Evolutionary conservation across 495 filamentous ascomycete genomes (phyloP).

Genomic region (Lepidopterella palustris): DNA sequence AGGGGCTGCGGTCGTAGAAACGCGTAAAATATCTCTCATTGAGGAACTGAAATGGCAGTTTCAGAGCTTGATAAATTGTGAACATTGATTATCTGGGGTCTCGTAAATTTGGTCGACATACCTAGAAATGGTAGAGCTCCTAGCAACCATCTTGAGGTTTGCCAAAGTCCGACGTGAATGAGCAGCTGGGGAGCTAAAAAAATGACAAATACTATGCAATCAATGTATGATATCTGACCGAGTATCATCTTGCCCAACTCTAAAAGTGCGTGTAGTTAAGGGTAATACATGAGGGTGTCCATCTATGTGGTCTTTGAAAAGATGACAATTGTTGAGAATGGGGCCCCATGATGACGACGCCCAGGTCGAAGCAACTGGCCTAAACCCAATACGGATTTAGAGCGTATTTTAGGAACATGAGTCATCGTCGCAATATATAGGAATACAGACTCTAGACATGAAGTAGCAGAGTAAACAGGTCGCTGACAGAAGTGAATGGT

Average conservation of each 20-base stretch:
- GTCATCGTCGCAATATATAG: not conserved
- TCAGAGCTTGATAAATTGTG: constrained; percentile 42
- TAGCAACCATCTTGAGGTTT: constrained; percentile 49
- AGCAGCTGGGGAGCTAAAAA: constrained; percentile 62
- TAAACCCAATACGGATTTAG: not conserved
- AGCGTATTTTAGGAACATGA: not conserved
- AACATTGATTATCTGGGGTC: constrained; percentile 11
- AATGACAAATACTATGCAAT: constrained; percentile 61
- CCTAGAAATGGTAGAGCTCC: constrained; percentile 63
- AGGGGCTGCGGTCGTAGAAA: constrained; percentile 45
- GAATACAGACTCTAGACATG: too few relatives aligned
- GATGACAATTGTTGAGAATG: not conserved
- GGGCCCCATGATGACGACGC: not conserved
- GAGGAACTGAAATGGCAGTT: constrained; percentile 52
- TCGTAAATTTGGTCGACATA: constrained; percentile 32
- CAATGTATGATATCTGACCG: constrained; percentile 60
- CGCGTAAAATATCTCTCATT: constrained; percentile 49
- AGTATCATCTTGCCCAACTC: constrained; percentile 47
- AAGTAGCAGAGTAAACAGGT: too few relatives aligned
- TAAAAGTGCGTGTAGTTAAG: not conserved
- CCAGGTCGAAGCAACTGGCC: not conserved
- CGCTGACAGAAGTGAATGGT: too few relatives aligned
- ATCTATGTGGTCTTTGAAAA: not conserved
- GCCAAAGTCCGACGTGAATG: constrained; percentile 50
- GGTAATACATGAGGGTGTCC: not conserved